Evolutionary conservation across 306 rosid species (phyloP), one percentile per base, ranked within the genome.

Genomic region (Trifolium dubium): DNA sequence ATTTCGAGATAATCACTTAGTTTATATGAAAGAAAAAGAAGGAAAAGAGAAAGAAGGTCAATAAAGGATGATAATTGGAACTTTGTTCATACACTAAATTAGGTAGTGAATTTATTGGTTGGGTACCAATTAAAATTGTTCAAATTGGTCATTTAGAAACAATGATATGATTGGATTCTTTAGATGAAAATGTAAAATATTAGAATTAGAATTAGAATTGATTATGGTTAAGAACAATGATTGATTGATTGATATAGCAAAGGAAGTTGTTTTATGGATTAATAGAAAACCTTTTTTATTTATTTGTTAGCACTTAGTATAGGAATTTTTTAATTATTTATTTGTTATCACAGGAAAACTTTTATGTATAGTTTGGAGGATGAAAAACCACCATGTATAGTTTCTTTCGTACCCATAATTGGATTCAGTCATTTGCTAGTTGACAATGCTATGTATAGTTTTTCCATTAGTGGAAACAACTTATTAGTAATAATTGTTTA

Each of bases 31-130:
- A 23, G 23, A 23, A 23, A 23, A 23, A 23, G 23, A 23, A 23
- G 23, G 23, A 23, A 23, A 23, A 23, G 23, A 23, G 23, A 23
- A 23, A 23, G 23, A 23, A 23, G 23, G 23, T 6, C 55, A 71
- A 69, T 19, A 47, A 50, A 41, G 63, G n/a, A 17, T 31, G 31
- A 74, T 10, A 8, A 41, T 10, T 32, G 41, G 11, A 2, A 28
- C 32, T 67, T 62, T 54, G 76, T 74, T 61, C 29, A 75, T 69
- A 50, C n/a, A 50, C 11, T 5, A 17, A 28, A 73, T 67, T 51
- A 41, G 55, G 18, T n/a, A 55, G 58, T 53, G 43, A 65, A 73
- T 69, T 43, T 37, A 37, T 77, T 67, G 28, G 58, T 30, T 40
- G 37, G 76, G 67, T 67, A 44, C 59, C 58, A 50, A 12, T n/a